Base-by-base conservation (phyloP, 495 filamentous ascomycete species). In the Talaromyces nanjingensis region DNA sequence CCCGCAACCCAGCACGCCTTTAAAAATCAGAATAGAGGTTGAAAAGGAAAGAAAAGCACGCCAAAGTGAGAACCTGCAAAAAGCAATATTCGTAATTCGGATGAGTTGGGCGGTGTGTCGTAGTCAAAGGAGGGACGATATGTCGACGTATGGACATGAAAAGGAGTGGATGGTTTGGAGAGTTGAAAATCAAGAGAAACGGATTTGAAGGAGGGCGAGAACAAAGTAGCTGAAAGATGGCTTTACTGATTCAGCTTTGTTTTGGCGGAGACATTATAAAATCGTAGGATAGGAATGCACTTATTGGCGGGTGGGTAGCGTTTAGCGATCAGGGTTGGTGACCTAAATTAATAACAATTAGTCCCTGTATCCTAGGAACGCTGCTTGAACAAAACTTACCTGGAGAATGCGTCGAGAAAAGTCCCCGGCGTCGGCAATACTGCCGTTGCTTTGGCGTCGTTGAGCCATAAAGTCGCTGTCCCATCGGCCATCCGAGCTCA, bases 341-440 rank as follows among this genome's bases (percentile, higher is more conserved):
- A 83, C 79, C 79, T 82, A 59, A 9, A 6, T 25, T 22, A 6
- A 3, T 39, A 33, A 24, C 49, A 65, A 58, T 34, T 18, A 58
- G 18, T 29, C 66, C 1, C 37, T 24, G 37, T n/a, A 14, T 42
- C 37, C 12, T 16, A 3, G 37, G 12, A 42, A 42, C 3, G 3
- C 37, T 3, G 9, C 2, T 5, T 6, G 1, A 22, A 16, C 22
- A 14, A 11, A 8, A 76, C 83, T 63, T 79, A 94, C 94, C 86
- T 94, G 91, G 72, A 98, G 82, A 74, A 98, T 96, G 70, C 89
- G 89, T 74, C 94, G 85, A 64, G 94, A 97, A 77, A 97, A 98
- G 75, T 98, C 94, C 73, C 96, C 86, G 76, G 97, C 94, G 73
- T 98, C 96, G 68, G 93, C 93, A 72, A 98, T 98, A 77, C 93